Conservation (phyloP, 495 filamentous ascomycete genomes). For the Jackrogersella multiformis region DNA sequence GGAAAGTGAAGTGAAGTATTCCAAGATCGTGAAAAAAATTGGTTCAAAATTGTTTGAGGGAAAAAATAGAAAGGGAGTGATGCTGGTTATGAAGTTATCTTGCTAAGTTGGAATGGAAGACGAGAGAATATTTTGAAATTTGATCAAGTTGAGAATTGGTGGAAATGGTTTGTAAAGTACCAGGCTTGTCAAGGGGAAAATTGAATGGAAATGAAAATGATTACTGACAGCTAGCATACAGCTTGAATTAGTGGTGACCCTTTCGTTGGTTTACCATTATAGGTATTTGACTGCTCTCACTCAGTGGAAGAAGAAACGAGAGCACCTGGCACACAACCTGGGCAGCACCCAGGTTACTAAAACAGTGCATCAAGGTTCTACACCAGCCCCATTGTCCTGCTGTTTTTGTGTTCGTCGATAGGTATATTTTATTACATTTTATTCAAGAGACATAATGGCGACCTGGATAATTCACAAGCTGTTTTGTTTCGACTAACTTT, state of each 20-base stretch:
- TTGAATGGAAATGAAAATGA: background rate
- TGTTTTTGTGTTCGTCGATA: background rate
- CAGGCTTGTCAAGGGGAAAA: background rate
- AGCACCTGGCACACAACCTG: no score
- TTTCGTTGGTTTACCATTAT: no score
- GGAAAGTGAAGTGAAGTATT: background rate
- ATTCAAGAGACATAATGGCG: background rate
- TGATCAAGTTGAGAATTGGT: background rate
- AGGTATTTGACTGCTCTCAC: no score
- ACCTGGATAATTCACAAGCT: background rate
- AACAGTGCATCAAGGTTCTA: background rate
- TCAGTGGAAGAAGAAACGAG: no score
- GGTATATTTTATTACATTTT: background rate
- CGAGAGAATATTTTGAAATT: no score
- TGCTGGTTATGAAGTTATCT: background rate
- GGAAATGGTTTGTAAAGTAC: background rate
- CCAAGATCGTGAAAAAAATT: no score
- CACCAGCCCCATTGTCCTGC: background rate
- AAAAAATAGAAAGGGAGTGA: background rate
- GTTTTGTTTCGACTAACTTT: slow-evolving; percentile 7
- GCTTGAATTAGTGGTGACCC: no score
- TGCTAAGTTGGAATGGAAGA: background rate
- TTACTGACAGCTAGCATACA: background rate
- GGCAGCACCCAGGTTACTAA: background rate
- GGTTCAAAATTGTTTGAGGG: no score